Evolutionary conservation across 2,329 filamentous ascomycete genomes (phyloP).

Genomic region (Akanthomyces lecanii): DNA sequence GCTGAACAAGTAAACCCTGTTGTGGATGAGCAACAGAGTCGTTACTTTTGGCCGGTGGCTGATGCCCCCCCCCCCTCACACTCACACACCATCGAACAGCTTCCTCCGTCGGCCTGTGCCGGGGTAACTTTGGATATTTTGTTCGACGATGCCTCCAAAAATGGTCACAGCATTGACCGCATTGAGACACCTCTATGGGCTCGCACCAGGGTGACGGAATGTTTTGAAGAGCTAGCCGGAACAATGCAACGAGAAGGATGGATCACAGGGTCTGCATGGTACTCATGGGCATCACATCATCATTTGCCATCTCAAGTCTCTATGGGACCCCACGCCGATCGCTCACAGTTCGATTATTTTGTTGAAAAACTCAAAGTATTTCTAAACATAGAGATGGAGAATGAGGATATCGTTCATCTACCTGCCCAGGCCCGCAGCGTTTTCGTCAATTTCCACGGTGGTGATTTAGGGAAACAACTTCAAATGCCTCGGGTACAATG

Average conservation of each 20-base stretch:
- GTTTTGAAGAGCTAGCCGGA: not conserved
- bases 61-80: not conserved
- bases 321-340: not conserved
- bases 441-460: conserved; percentile 7
- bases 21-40: not conserved
- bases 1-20: not conserved
- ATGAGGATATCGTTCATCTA: not conserved
- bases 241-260: conserved; percentile 8
- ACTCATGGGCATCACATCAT: conserved; percentile 8
- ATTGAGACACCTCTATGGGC: not conserved
- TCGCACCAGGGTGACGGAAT: not conserved
- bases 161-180: not conserved
- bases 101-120: not conserved
- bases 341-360: not conserved
- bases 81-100: not conserved
- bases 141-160: not conserved
- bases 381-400: not conserved
- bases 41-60: not conserved
- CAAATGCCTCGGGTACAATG: not conserved
- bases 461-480: not conserved
- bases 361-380: conserved; percentile 3
- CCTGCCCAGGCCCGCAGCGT: not conserved
- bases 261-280: conserved; percentile 9
- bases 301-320: not conserved
- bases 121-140: conserved; percentile 5